Base-by-base conservation (phyloP, 208 protist species). In the Ichthyophonus hoferi region DNA sequence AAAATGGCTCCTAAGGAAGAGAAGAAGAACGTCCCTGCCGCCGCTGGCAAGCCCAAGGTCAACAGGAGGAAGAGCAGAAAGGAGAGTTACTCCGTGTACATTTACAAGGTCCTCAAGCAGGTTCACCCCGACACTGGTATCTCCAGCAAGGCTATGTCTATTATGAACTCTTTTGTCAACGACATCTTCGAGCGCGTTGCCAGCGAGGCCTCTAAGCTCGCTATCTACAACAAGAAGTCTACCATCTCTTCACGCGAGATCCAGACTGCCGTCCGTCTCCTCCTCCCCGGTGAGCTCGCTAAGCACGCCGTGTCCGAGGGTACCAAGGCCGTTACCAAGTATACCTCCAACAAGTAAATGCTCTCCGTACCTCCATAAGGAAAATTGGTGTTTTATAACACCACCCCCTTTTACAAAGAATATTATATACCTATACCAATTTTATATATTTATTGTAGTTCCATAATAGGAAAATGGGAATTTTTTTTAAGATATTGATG, bases 261-360 rank as follows among this genome's bases (percentile, higher is more conserved):
- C 91, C 97, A 98, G 93, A 99, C 98, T 33, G 98, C 98, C 40
- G 98, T 98, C 35, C 96, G 98, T 38, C 96, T 99, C 37, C 93
- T 99, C 58, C 96, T 99, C 17, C 97, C 98, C 79, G 97, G 97
- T 88, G 98, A 99, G 93, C 95, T 99, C 31, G 96, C 98, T 43
- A 99, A 99, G 94, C 98, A 99, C 90, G 98, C 98, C 86, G 98
- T 99, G 93, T 98, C 97, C 76, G 98, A 99, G 94, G 98, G 98
- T 79, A 98, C 97, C 76, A 99, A 99, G 95, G 98, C 98, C 12
- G 98, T 99, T 3, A 97, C 96, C 91, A 98, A 98, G 94, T 98
- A 94, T 92, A 92, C 88, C 79, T 87, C 81, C 87, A 78, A 39
- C 77, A 67, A 67, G 37, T 87, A 87, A 87, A 85, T 58, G 24